phyloP scores from a whole-genome alignment of 1,139 yeast genomes.

The Debaryomyces nepalensis region DNA sequence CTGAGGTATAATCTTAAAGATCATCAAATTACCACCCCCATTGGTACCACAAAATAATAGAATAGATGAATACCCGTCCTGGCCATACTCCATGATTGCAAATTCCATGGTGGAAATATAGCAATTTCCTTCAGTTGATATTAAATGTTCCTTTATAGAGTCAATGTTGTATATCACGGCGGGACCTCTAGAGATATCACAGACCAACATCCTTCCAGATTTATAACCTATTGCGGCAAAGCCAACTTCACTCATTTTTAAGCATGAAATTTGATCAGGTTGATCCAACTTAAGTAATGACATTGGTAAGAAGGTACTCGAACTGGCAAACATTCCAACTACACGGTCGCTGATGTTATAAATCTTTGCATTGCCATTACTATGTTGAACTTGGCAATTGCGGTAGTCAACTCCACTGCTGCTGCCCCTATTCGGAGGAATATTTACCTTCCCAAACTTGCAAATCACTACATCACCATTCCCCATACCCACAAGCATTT shows the following conservation, averaged over 20 bases:
- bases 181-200: constrained; percentile 84
- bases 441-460: constrained; percentile 58
- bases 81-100: constrained; percentile 69
- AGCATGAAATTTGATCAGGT: constrained; percentile 56
- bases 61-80: constrained; percentile 71
- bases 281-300: constrained; percentile 44
- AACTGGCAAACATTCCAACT: constrained; percentile 36
- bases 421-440: constrained; percentile 13
- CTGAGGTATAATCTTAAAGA: constrained; percentile 71
- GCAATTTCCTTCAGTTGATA: constrained; percentile 37
- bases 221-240: constrained; percentile 84
- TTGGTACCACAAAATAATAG: constrained; percentile 79
- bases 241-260: constrained; percentile 76
- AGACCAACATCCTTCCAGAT: constrained; percentile 72
- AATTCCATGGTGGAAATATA: constrained; percentile 70
- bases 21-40: constrained; percentile 68
- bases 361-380: constrained; percentile 41
- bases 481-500: constrained; percentile 68
- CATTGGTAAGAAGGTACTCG: constrained; percentile 65
- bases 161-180: constrained; percentile 66
- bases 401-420: constrained; percentile 31
- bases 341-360: constrained; percentile 37
- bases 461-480: constrained; percentile 79
- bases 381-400: constrained; percentile 38
- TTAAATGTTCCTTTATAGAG: constrained; percentile 46